Percentiles rank a stretch among this genome's conserved stretches.
Conservation (phyloP, 768 basidiomycete genomes). For the Tricholoma bakamatsutake region DNA sequence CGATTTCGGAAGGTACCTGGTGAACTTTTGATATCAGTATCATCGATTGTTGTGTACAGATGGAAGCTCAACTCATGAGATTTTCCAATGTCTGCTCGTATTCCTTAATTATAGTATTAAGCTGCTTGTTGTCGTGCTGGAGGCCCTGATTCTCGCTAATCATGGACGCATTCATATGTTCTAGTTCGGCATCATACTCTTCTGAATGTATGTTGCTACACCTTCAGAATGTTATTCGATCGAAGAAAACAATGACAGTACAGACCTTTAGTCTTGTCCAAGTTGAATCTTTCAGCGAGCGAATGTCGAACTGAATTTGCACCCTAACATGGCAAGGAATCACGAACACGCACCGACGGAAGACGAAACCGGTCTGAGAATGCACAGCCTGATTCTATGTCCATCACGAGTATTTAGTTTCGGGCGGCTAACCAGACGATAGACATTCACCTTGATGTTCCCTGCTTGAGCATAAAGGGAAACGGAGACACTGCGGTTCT, state of each 20-base stretch:
- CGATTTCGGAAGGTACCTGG: conserved; percentile 71
- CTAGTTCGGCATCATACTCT: conserved; percentile 84
- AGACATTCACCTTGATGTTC: conserved; percentile 67
- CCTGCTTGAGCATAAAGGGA: conserved; percentile 68
- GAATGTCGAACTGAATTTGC: not conserved
- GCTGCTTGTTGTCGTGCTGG: conserved; percentile 93
- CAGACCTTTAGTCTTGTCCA: conserved; percentile 80
- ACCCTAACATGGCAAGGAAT: not conserved
- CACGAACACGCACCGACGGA: conserved; percentile 57
- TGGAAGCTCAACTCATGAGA: conserved; percentile 64
- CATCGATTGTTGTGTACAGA: not conserved
- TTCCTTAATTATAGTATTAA: conserved; percentile 86
- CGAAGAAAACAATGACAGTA: conserved; percentile 10
- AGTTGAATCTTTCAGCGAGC: conserved; percentile 63
- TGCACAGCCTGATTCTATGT: conserved; percentile 80
- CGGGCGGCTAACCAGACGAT: not conserved
- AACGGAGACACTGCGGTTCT: conserved; percentile 69
- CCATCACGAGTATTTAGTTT: not conserved
- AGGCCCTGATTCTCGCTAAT: conserved; percentile 77
- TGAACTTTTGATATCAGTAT: not conserved
- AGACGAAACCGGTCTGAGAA: conserved; percentile 86
- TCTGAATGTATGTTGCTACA: conserved; percentile 41
- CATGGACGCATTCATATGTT: conserved; percentile 80
- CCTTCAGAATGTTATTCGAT: not conserved
- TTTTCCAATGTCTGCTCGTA: conserved; percentile 95